phyloP scores from a whole-genome alignment of 495 filamentous ascomycete species.

The Hypoxylon fragiforme region DNA sequence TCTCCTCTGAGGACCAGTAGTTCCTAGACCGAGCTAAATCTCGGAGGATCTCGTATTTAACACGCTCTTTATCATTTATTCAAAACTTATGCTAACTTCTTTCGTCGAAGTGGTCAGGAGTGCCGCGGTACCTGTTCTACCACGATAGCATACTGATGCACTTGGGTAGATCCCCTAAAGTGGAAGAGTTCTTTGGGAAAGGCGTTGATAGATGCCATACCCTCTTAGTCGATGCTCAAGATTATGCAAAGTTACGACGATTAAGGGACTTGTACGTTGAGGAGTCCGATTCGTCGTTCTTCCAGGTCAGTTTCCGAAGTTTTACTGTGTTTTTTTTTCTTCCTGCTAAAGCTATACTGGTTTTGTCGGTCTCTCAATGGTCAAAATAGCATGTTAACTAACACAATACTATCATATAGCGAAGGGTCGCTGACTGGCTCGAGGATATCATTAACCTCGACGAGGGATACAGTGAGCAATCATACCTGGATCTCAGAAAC shows the following conservation, averaged over 20 bases:
- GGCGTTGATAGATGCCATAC: conserved; percentile 22
- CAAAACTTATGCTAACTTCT: background rate
- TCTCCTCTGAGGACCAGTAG: background rate
- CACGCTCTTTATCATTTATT: too few relatives aligned
- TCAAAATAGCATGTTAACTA: conserved; percentile 6
- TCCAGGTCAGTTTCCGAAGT: conserved; percentile 20
- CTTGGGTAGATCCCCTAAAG: conserved; percentile 28
- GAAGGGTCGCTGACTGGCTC: conserved; percentile 18
- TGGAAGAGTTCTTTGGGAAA: conserved; percentile 25
- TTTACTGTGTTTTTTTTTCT: too few relatives aligned
- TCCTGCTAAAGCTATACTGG: background rate
- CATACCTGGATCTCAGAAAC: conserved; percentile 14
- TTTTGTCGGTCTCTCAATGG: background rate
- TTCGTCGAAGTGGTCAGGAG: conserved; percentile 15
- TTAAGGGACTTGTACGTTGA: conserved; percentile 22
- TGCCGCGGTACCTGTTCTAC: conserved; percentile 26
- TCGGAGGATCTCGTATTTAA: background rate
- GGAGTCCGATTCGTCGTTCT: conserved; percentile 23
- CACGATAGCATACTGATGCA: conserved; percentile 35
- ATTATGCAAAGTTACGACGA: conserved; percentile 15
- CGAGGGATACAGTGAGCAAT: conserved; percentile 14
- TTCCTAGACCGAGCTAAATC: background rate
- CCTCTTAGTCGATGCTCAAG: conserved; percentile 18
- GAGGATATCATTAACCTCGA: conserved; percentile 8
- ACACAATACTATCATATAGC: conserved; percentile 7